Conservation (phyloP, 495 filamentous ascomycete genomes). For the Penicillium paxilli region DNA sequence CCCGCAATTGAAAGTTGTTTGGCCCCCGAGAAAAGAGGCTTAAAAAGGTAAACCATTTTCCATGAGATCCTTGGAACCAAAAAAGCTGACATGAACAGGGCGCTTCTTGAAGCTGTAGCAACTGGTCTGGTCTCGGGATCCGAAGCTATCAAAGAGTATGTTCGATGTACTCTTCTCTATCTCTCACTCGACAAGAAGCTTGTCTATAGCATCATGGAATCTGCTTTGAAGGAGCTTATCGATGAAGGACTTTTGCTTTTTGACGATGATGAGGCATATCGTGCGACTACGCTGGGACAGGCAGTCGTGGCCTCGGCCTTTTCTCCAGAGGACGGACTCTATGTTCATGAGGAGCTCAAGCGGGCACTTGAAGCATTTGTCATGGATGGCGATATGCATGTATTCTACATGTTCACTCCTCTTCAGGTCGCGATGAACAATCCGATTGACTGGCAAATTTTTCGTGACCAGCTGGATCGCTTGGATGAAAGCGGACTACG, state of each 20-base stretch:
- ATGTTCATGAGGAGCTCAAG: conserved; percentile 68
- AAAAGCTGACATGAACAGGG: conserved; percentile 42
- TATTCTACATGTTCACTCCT: conserved; percentile 80
- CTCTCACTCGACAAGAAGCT: conserved; percentile 57
- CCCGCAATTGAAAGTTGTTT: conserved; percentile 71
- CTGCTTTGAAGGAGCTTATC: conserved; percentile 53
- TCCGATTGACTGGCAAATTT: conserved; percentile 70
- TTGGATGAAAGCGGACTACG: conserved; percentile 72
- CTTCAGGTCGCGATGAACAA: conserved; percentile 49
- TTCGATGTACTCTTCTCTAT: conserved; percentile 66
- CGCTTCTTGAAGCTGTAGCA: conserved; percentile 72
- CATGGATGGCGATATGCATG: conserved; percentile 83
- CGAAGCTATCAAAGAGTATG: conserved; percentile 69
- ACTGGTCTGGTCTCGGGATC: conserved; percentile 69
- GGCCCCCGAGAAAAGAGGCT: conserved; percentile 64
- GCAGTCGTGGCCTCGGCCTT: conserved; percentile 74
- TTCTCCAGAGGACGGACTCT: conserved; percentile 74
- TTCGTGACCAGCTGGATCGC: conserved; percentile 66
- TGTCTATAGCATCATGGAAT: conserved; percentile 54
- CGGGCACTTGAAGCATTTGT: conserved; percentile 73
- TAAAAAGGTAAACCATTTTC: conserved; percentile 55
- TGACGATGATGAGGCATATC: conserved; percentile 52
- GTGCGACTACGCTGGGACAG: conserved; percentile 65
- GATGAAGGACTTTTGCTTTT: conserved; percentile 32
- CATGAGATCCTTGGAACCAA: background rate